Conservation (phyloP, 768 basidiomycete genomes). For the Tremella yokohamensis region DNA sequence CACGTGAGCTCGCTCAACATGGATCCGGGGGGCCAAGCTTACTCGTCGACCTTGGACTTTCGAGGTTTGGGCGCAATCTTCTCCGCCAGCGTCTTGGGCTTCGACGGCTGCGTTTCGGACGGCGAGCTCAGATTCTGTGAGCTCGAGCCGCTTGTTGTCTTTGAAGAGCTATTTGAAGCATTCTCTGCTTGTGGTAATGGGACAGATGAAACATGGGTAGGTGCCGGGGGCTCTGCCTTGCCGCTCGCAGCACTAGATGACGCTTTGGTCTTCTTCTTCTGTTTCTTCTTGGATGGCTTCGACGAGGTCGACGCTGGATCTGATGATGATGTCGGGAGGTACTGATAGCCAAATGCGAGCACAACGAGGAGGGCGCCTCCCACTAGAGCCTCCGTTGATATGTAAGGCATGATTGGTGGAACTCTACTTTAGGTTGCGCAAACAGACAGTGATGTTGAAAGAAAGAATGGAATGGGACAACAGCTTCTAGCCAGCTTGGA, state of each 20-base stretch:
- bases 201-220: neutral
- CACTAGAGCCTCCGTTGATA: constrained; percentile 41
- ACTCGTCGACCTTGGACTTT: constrained; percentile 45
- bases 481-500: constrained; percentile 3
- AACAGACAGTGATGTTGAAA: too few species aligned
- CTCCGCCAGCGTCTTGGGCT: constrained; percentile 42
- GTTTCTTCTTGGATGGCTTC: constrained; percentile 26
- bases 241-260: neutral
- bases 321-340: constrained; percentile 14
- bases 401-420: constrained; percentile 38
- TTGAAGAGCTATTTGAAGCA: too few species aligned
- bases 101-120: neutral
- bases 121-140: neutral
- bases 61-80: constrained; percentile 34
- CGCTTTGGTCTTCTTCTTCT: constrained; percentile 29
- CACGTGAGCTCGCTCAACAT: neutral
- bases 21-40: constrained; percentile 11
- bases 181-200: too few species aligned
- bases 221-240: neutral
- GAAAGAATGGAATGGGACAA: too few species aligned
- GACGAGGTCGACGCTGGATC: neutral
- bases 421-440: too few species aligned
- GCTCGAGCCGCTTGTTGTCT: neutral
- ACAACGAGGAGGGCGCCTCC: constrained; percentile 36
- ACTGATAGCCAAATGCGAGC: constrained; percentile 38